Evolutionary conservation across 805 yeast species (phyloP).

Genomic region (Candida suzukii): DNA sequence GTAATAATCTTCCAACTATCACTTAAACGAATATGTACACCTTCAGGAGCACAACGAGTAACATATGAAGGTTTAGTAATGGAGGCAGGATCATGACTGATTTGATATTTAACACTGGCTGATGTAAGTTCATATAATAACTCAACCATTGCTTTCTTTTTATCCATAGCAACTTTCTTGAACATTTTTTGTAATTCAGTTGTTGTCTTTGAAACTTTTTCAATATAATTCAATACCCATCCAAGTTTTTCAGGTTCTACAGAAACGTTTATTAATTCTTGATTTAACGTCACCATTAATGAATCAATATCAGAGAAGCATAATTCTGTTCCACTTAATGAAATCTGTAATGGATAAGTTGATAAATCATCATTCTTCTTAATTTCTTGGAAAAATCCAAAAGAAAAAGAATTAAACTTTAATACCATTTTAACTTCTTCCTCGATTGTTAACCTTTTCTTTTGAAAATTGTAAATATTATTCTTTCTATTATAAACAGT

Average conservation of each 20-base stretch:
- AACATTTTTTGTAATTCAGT: conserved; percentile 4
- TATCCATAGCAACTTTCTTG: conserved; percentile 6
- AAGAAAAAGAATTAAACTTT: background rate
- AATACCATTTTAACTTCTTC: background rate
- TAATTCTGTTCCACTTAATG: background rate
- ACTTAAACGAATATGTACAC: conserved; percentile 60
- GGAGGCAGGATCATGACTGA: conserved; percentile 83
- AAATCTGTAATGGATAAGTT: background rate
- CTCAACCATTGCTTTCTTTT: conserved; percentile 24
- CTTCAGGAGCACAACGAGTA: conserved; percentile 54
- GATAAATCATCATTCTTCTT: no score
- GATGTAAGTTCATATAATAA: conserved; percentile 33
- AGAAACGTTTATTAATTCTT: conserved; percentile 10
- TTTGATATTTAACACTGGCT: conserved; percentile 33
- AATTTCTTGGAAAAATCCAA: background rate
- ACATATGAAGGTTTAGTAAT: conserved; percentile 84
- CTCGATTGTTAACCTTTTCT: background rate
- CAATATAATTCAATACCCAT: conserved; percentile 12
- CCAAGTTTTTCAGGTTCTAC: conserved; percentile 13
- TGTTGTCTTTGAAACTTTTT: conserved; percentile 5
- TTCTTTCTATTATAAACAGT: background rate
- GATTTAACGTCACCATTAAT: conserved; percentile 2
- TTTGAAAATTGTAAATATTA: background rate
- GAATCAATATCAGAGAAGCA: background rate
- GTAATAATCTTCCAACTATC: conserved; percentile 86